phyloP scores from a whole-genome alignment of 148 eudicot species.

The Chenopodium quinoa region DNA sequence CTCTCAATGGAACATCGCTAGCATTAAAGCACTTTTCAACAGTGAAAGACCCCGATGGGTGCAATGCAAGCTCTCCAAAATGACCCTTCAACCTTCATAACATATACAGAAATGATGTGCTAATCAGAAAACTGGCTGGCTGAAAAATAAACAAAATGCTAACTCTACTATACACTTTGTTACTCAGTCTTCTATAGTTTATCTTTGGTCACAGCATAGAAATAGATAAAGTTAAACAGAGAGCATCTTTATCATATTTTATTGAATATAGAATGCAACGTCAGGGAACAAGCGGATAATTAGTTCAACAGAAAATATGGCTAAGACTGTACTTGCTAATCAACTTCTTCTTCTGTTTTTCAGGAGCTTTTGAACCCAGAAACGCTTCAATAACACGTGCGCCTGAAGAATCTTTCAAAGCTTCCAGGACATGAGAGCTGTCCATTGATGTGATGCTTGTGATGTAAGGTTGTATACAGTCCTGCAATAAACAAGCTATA shows the following conservation, averaged over 20 bases:
- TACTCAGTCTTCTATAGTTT: not conserved
- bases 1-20: slow-evolving; percentile 58
- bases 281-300: not conserved
- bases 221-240: not conserved
- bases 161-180: not conserved
- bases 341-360: slow-evolving; percentile 74
- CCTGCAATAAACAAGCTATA: slow-evolving; percentile 44
- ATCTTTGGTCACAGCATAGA: not conserved
- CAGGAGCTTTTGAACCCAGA: slow-evolving; percentile 64
- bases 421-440: slow-evolving; percentile 51
- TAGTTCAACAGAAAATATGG: slow-evolving; percentile 3
- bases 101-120: slow-evolving; percentile 2
- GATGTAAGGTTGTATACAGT: slow-evolving; percentile 67
- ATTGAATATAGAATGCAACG: not conserved
- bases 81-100: slow-evolving; percentile 73
- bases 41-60: slow-evolving; percentile 77
- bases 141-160: not conserved
- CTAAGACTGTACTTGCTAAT: slow-evolving; percentile 54
- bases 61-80: slow-evolving; percentile 80
- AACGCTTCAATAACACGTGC: slow-evolving; percentile 90
- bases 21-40: slow-evolving; percentile 79
- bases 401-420: slow-evolving; percentile 74
- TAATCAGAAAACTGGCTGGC: not conserved
- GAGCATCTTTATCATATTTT: not conserved
- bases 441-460: slow-evolving; percentile 85